These are phyloP conservation scores for Calonectria ilicicola DNA, from an alignment of 2,329 filamentous ascomycete species.

Conservation along the genomic window DNA sequence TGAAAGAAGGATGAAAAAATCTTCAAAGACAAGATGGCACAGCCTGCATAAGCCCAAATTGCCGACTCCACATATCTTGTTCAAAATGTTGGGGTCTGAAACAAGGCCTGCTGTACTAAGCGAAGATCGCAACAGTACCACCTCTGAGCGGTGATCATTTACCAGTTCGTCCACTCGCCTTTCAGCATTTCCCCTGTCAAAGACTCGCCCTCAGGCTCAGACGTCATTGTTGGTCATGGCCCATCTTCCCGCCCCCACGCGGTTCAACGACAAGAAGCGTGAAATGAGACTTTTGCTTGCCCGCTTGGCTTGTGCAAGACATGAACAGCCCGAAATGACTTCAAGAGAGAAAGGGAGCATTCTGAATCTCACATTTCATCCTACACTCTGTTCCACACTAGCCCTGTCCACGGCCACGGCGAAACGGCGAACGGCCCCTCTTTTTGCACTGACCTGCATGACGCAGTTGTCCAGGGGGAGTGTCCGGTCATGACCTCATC, in stretches of 20 bases:
- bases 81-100: not conserved
- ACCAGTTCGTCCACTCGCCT: not conserved
- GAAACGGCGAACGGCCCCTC: slow-evolving; percentile 15
- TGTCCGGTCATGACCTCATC: slow-evolving; percentile 41
- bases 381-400: slow-evolving; percentile 12
- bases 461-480: slow-evolving; percentile 36
- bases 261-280: not conserved
- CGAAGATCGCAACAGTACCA: not conserved
- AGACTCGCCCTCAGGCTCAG: not conserved
- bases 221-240: not conserved
- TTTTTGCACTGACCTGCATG: slow-evolving; percentile 35
- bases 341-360: not conserved
- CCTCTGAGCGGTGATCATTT: not conserved
- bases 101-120: not conserved
- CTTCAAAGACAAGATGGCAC: not conserved
- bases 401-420: slow-evolving; percentile 16
- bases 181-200: not conserved
- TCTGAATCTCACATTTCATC: not conserved
- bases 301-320: not conserved
- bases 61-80: not conserved
- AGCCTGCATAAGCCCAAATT: not conserved
- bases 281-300: not conserved
- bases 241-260: not conserved
- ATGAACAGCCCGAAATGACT: not conserved
- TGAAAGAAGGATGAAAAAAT: not conserved